Evolutionary conservation across 192 early-diverging fungal species (phyloP), one percentile per base, ranked within the genome.

Genomic region (Rhizophlyctis rosea): DNA sequence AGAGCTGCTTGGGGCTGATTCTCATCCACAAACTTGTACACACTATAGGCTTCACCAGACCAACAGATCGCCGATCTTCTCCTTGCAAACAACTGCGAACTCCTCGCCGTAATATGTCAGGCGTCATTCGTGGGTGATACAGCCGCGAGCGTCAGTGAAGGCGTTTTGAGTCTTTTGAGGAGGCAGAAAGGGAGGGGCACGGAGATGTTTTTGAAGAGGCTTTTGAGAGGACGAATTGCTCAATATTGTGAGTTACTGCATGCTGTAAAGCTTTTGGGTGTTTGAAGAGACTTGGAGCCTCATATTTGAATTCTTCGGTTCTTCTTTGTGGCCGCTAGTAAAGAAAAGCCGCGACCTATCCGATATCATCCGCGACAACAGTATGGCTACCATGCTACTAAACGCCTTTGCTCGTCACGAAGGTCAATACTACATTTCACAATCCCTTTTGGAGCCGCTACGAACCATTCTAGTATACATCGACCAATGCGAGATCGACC

Each of bases 341-440:
- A 61, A 59, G 39, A 69, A 67, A 34, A 57, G 50, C 34, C 68
- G 70, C 47, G 75, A 80, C 59, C 52, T 78, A 47, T 69, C 67
- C 47, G 70, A 75, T 50, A 76, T 81, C 31, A 67, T 76, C 24
- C 64, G 79, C 9, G 79, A 81, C 61, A 81, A 81, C 61, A 74
- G 70, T 50, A 69, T 73, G 68, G 62, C 72, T 9, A 72, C 77
- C 1, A 79, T 79, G 77, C 67, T 79, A 11, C 47, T 79, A 34
- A 71, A 66, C 21, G 71, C 71, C 2, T 79, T 70, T 65, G 70
- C 79, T 25, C 28, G 57, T 23, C 55, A 51, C 39, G 67, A 77
- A 57, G 78, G 78, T 3, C 34, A 47, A 5, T 24, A 50, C 25
- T 80, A 72, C 53, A 62, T 80, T 9, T 28, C 48, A 18, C 32